Evolutionary conservation across 2,329 filamentous ascomycete genomes (phyloP), one percentile per base, ranked within the genome.

Genomic region (Aspergillus neotritici): DNA sequence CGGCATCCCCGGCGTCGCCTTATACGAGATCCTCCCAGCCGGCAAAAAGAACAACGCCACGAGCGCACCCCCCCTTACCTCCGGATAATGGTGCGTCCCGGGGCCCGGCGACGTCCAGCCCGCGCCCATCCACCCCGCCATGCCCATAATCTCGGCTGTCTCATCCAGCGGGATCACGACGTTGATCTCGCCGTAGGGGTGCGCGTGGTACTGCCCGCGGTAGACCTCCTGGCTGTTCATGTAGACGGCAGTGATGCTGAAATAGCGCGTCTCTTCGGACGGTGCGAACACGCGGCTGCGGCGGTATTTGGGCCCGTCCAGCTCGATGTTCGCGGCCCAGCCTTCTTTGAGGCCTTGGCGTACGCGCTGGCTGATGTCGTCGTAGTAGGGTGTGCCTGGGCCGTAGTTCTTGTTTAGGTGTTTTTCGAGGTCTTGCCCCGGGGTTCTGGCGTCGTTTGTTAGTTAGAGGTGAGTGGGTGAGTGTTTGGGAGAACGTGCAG

Each of bases 231-330:
- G 44, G 25, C 67, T 72, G n/a, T 77, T 67, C 69, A 80, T 78
- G 54, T 77, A 79, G 13, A 80, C 76, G 1, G 75, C 73, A 2
- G 77, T 80, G 54, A 80, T 77, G 51, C 70, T 74, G 56, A 78
- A 75, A 57, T 66, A 79, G 15, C 69, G 65, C 21, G 70, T 79
- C 30, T 68, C 64, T 7, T 66, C 60, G 2, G 59, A 66, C 1
- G 76, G 77, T 4, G 70, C 49, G 32, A 66, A 57, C 45, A 80
- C 69, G 43, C 71, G 73, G 7, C 64, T 65, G 5, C 72, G 68
- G 1, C 71, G 69, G 48, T 77, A 78, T 48, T 67, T 70, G 8
- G 60, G 63, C 1, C 74, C 74, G 31, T 69, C 61, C 34, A 75
- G 51, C 47, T 70, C 66, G 14, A 62, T 65, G 29, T 62, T 62